Evolutionary conservation across 2,329 filamentous ascomycete species (phyloP).

Genomic region (Xylariaceae sp.): DNA sequence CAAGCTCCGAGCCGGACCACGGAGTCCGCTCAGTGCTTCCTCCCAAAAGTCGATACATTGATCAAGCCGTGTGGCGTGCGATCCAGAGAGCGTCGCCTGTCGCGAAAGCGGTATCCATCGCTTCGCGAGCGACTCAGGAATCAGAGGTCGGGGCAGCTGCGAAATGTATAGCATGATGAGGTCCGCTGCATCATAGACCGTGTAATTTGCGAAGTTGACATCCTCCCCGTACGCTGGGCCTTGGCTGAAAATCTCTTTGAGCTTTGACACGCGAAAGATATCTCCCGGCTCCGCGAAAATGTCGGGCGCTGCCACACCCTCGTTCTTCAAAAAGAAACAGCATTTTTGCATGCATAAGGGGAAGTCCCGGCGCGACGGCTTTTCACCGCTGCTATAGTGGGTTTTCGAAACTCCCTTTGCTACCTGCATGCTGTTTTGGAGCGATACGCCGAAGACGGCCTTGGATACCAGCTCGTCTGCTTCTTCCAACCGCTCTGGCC

Average conservation of each 20-base stretch:
- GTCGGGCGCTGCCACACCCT: slow-evolving; percentile 35
- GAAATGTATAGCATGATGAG: slow-evolving; percentile 39
- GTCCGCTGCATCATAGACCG: slow-evolving; percentile 41
- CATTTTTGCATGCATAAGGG: slow-evolving; percentile 42
- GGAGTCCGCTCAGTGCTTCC: slow-evolving; percentile 40
- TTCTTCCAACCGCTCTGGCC: slow-evolving; percentile 26
- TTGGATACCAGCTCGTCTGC: slow-evolving; percentile 28
- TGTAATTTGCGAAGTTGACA: slow-evolving; percentile 36
- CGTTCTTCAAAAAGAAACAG: slow-evolving; percentile 36
- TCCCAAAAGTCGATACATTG: slow-evolving; percentile 46
- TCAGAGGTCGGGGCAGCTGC: slow-evolving; percentile 38
- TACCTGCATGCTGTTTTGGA: slow-evolving; percentile 39
- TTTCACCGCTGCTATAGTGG: slow-evolving; percentile 36
- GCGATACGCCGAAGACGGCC: slow-evolving; percentile 39
- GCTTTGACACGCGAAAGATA: slow-evolving; percentile 32
- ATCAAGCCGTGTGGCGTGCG: slow-evolving; percentile 36
- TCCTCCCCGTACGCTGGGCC: slow-evolving; percentile 38
- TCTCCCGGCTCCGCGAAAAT: slow-evolving; percentile 39
- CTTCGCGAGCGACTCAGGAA: slow-evolving; percentile 38
- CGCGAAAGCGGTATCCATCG: slow-evolving; percentile 41
- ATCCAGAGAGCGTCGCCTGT: slow-evolving; percentile 37
- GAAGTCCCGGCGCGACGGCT: slow-evolving; percentile 38
- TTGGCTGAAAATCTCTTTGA: slow-evolving; percentile 38
- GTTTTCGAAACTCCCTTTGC: slow-evolving; percentile 39
- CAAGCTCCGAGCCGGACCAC: slow-evolving; percentile 36